These are phyloP conservation scores for Candida sphagnicola DNA, from an alignment of 805 yeast genomes.

Conservation along the genomic window DNA sequence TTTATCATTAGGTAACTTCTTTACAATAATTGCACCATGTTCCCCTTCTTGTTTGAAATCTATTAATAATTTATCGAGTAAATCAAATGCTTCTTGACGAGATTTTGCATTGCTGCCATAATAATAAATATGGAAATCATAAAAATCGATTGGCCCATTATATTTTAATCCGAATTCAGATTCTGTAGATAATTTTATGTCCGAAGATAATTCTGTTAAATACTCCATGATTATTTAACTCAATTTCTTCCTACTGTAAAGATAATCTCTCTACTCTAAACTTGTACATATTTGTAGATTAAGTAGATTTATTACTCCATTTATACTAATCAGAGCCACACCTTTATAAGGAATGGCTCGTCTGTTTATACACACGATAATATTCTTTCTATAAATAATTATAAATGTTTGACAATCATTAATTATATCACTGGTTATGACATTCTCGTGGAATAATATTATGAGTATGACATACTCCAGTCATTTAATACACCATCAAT, in stretches of 20 bases:
- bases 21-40: conserved; percentile 26
- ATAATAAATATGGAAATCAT: conserved; percentile 32
- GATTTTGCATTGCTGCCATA: conserved; percentile 16
- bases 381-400: not conserved
- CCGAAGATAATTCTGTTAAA: conserved; percentile 16
- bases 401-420: not conserved
- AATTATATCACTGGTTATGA: not conserved
- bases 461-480: too few relatives aligned
- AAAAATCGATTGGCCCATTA: conserved; percentile 23
- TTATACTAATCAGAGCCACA: not conserved
- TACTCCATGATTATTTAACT: conserved; percentile 20
- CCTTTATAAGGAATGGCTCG: not conserved
- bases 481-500: too few relatives aligned
- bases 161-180: conserved; percentile 15
- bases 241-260: too few relatives aligned
- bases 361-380: not conserved
- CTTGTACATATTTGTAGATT: too few relatives aligned
- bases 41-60: conserved; percentile 21
- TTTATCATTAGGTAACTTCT: conserved; percentile 20
- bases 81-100: conserved; percentile 16
- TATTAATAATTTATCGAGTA: conserved; percentile 16
- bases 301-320: too few relatives aligned
- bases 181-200: conserved; percentile 15
- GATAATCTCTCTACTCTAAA: too few relatives aligned
- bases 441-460: not conserved